These are phyloP conservation scores for Populus euphratica DNA, from an alignment of 345 rosid genomes.

Conservation along the genomic window DNA sequence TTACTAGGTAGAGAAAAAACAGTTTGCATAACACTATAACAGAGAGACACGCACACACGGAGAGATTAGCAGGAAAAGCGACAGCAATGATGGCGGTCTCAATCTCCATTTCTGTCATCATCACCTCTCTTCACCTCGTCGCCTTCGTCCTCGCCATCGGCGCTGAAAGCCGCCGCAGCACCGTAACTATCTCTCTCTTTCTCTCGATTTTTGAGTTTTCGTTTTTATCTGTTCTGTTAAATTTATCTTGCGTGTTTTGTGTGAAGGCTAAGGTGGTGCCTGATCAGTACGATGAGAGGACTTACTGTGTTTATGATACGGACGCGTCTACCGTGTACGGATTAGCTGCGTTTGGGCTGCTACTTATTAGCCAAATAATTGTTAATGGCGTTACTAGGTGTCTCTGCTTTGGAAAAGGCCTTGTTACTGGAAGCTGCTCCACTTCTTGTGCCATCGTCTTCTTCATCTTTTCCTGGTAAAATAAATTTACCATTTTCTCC, in stretches of 20 bases:
- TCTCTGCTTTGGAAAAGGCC: constrained; percentile 86
- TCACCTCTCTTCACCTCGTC: constrained; percentile 69
- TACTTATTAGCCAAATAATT: constrained; percentile 66
- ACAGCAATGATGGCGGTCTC: constrained; percentile 60
- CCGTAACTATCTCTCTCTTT: constrained; percentile 35
- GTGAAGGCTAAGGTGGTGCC: constrained; percentile 54
- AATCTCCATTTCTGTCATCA: constrained; percentile 47
- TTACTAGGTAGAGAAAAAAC: not conserved
- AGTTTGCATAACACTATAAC: not conserved
- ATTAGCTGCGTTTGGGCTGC: constrained; percentile 65
- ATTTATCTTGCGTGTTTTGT: not conserved
- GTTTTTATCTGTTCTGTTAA: not conserved
- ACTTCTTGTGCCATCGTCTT: constrained; percentile 60
- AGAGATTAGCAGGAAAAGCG: not conserved
- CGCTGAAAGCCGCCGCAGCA: constrained; percentile 94
- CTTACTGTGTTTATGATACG: constrained; percentile 66
- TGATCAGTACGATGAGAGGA: constrained; percentile 76
- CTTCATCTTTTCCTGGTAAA: constrained; percentile 86
- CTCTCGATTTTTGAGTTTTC: not conserved
- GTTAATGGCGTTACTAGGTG: constrained; percentile 77
- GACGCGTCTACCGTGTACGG: constrained; percentile 87
- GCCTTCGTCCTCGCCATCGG: constrained; percentile 95
- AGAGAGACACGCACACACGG: not conserved
- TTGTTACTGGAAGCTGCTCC: constrained; percentile 54
- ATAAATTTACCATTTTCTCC: constrained; percentile 3